phyloP scores from a whole-genome alignment of 2,329 filamentous ascomycete species.

The Ceratocystis lukuohia region DNA sequence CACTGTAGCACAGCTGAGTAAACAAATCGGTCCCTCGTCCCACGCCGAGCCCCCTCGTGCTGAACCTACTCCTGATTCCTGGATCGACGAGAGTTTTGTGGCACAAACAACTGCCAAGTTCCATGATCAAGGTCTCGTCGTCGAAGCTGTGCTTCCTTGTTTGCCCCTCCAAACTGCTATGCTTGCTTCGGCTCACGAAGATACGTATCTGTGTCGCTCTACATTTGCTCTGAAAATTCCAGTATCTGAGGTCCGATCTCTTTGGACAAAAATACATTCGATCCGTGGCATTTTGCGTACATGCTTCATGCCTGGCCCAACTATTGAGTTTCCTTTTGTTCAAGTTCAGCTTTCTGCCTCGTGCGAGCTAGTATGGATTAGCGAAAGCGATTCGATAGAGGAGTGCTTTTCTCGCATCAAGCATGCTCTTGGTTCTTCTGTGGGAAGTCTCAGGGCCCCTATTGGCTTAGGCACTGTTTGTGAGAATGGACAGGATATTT shows the following conservation, averaged over 20 bases:
- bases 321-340: conserved; percentile 48
- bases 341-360: conserved; percentile 53
- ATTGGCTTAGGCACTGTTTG: conserved; percentile 34
- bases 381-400: conserved; percentile 27
- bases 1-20: conserved; percentile 48
- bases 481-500: conserved; percentile 25
- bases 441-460: conserved; percentile 35
- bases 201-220: conserved; percentile 60
- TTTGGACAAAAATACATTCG: conserved; percentile 49
- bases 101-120: conserved; percentile 21
- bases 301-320: conserved; percentile 54
- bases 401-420: conserved; percentile 31
- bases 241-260: conserved; percentile 35
- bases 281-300: conserved; percentile 70
- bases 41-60: too few species aligned
- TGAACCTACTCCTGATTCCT: background rate
- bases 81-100: conserved; percentile 26
- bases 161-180: conserved; percentile 44
- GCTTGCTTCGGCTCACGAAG: conserved; percentile 45
- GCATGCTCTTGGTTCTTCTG: conserved; percentile 26
- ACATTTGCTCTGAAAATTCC: conserved; percentile 46
- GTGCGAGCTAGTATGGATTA: conserved; percentile 31
- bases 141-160: conserved; percentile 55
- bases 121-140: conserved; percentile 25
- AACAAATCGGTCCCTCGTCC: background rate